phyloP scores from a whole-genome alignment of 2,329 filamentous ascomycete species.

The Trichophaea hybrida region DNA sequence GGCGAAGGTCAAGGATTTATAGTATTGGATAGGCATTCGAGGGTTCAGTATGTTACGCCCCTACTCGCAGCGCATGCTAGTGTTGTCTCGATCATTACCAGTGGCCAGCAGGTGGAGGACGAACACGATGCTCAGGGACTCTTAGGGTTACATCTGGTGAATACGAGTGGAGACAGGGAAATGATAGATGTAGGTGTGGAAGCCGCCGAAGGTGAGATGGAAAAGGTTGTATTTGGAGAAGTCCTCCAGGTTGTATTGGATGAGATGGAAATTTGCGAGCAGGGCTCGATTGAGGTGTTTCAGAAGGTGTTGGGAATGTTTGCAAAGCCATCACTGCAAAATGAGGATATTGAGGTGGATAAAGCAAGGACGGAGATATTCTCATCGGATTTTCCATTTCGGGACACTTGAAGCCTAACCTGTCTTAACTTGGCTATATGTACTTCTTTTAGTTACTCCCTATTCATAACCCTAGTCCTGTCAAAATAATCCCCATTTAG shows the following conservation, averaged over 20 bases:
- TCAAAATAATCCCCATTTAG: too few relatives aligned
- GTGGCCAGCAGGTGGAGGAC: slow-evolving; percentile 38
- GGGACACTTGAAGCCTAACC: too few relatives aligned
- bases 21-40: slow-evolving; percentile 59
- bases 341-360: slow-evolving; percentile 8
- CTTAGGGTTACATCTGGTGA: slow-evolving; percentile 29
- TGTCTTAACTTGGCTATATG: too few relatives aligned
- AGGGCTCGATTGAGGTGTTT: slow-evolving; percentile 61
- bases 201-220: slow-evolving; percentile 27
- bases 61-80: slow-evolving; percentile 12
- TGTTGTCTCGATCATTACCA: slow-evolving; percentile 37
- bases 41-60: slow-evolving; percentile 44
- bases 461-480: too few relatives aligned
- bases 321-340: slow-evolving; percentile 39
- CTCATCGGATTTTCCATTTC: too few relatives aligned
- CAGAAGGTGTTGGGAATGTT: slow-evolving; percentile 55
- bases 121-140: slow-evolving; percentile 26
- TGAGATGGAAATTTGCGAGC: slow-evolving; percentile 50
- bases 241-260: slow-evolving; percentile 55
- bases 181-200: slow-evolving; percentile 27
- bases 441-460: too few relatives aligned
- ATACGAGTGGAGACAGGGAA: slow-evolving; percentile 23
- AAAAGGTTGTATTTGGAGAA: slow-evolving; percentile 31
- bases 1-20: slow-evolving; percentile 56
- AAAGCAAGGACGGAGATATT: too few relatives aligned